Evolutionary conservation across 2,329 filamentous ascomycete genomes (phyloP).

Genomic region (Paraphaeosphaeria minitans): DNA sequence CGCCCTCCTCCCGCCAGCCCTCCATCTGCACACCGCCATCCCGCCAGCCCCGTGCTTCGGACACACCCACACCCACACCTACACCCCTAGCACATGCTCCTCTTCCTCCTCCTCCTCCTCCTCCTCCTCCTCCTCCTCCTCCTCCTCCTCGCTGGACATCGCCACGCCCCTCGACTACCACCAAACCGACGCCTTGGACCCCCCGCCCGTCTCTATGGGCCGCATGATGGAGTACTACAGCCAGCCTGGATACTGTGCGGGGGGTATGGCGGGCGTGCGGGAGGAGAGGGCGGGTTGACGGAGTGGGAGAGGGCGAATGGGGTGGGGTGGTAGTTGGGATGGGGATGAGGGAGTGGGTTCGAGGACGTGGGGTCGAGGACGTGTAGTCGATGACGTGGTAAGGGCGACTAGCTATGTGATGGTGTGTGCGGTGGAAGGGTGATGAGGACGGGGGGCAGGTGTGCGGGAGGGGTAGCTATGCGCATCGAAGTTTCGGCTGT

Average conservation of each 20-base stretch:
- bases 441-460: too few species aligned
- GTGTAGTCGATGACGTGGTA: too few species aligned
- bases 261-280: slow-evolving; percentile 24
- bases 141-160: slow-evolving; percentile 21
- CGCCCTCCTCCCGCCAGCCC: neutral
- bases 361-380: too few species aligned
- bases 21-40: slow-evolving; percentile 17
- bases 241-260: slow-evolving; percentile 38
- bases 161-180: slow-evolving; percentile 20
- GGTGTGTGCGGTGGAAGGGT: too few species aligned
- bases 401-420: too few species aligned
- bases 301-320: slow-evolving; percentile 11
- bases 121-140: slow-evolving; percentile 22
- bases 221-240: slow-evolving; percentile 41
- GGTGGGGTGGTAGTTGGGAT: slow-evolving; percentile 1
- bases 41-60: slow-evolving; percentile 3
- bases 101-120: slow-evolving; percentile 22
- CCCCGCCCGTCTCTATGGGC: slow-evolving; percentile 31
- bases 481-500: too few species aligned
- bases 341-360: neutral
- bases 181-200: slow-evolving; percentile 6
- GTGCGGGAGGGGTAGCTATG: too few species aligned
- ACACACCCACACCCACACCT: slow-evolving; percentile 9
- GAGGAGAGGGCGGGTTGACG: slow-evolving; percentile 21
- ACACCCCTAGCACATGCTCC: slow-evolving; percentile 20